A percentile compares a stretch with the other conserved stretches of the same genome.
These are phyloP conservation scores for Bassia scoparia DNA, from an alignment of 148 eudicot genomes.

Conservation along the genomic window DNA sequence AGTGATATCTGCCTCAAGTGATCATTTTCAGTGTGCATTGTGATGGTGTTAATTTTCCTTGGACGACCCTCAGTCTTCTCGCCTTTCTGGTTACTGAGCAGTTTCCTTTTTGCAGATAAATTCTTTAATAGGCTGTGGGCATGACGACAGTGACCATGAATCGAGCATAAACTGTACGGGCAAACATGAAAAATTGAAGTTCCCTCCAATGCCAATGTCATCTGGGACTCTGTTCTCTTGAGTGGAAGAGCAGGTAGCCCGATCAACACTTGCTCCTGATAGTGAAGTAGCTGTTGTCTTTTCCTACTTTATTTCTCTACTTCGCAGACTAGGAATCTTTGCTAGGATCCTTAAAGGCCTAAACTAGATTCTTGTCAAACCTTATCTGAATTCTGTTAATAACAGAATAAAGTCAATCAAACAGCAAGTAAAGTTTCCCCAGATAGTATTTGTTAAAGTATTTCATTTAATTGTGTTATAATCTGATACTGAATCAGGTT, in stretches of 20 bases:
- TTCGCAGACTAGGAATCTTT: constrained; percentile 58
- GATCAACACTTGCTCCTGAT: constrained; percentile 32
- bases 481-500: background rate
- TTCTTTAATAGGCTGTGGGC: constrained; percentile 43
- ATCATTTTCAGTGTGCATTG: constrained; percentile 26
- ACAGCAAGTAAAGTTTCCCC: constrained; percentile 4
- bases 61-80: constrained; percentile 27
- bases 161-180: constrained; percentile 73
- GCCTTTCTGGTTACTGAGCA: constrained; percentile 42
- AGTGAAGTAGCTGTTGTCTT: constrained; percentile 27
- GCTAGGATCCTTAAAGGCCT: constrained; percentile 45
- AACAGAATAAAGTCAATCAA: constrained; percentile 18
- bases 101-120: constrained; percentile 46
- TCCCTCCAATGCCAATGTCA: constrained; percentile 38
- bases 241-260: constrained; percentile 74
- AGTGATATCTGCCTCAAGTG: constrained; percentile 22
- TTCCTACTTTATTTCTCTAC: constrained; percentile 38
- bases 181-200: constrained; percentile 52
- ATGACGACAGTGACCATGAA: constrained; percentile 55
- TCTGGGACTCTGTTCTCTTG: constrained; percentile 55
- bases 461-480: background rate
- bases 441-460: background rate
- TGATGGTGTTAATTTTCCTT: constrained; percentile 13
- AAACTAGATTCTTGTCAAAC: constrained; percentile 40
- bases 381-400: constrained; percentile 31